Percentiles rank a stretch among this genome's conserved stretches.
Conservation (phyloP, 768 basidiomycete genomes). For the Hydnomerulius pinastri region DNA sequence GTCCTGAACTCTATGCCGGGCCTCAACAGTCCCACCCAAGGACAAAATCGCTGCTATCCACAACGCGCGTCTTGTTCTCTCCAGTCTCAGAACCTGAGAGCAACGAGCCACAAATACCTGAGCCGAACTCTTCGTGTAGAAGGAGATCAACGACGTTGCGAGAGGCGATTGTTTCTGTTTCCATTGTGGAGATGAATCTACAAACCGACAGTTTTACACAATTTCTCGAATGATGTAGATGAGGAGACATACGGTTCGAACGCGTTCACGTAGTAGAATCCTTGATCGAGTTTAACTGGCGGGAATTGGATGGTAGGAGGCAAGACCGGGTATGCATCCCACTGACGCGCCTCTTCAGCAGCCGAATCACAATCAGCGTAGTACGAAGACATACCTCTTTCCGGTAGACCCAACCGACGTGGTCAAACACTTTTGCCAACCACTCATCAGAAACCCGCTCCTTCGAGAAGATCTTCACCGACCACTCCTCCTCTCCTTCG, state of each 20-base stretch:
- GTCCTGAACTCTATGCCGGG: background rate
- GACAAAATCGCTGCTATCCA: slow-evolving; percentile 47
- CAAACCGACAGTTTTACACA: background rate
- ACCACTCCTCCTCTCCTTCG: slow-evolving; percentile 49
- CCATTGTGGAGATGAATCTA: slow-evolving; percentile 91
- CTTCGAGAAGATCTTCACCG: slow-evolving; percentile 88
- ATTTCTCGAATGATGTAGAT: background rate
- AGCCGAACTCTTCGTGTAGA: slow-evolving; percentile 68
- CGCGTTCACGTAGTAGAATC: slow-evolving; percentile 89
- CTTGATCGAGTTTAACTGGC: slow-evolving; percentile 72
- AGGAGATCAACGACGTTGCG: slow-evolving; percentile 83
- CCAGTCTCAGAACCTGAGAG: slow-evolving; percentile 27
- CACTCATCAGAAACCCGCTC: slow-evolving; percentile 65
- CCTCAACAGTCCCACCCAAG: slow-evolving; percentile 75
- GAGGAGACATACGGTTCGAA: slow-evolving; percentile 75
- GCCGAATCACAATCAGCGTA: slow-evolving; percentile 1
- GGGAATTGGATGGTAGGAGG: slow-evolving; percentile 69
- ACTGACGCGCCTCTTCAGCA: slow-evolving; percentile 42
- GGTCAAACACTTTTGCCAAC: slow-evolving; percentile 65
- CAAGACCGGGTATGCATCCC: slow-evolving; percentile 79
- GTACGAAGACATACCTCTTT: slow-evolving; percentile 59
- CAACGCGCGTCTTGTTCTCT: slow-evolving; percentile 12
- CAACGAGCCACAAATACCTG: slow-evolving; percentile 64
- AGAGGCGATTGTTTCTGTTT: slow-evolving; percentile 83
- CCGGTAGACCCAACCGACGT: slow-evolving; percentile 78